Evolutionary conservation across 495 filamentous ascomycete species (phyloP).

Genomic region (Aspergillus saccharolyticus): DNA sequence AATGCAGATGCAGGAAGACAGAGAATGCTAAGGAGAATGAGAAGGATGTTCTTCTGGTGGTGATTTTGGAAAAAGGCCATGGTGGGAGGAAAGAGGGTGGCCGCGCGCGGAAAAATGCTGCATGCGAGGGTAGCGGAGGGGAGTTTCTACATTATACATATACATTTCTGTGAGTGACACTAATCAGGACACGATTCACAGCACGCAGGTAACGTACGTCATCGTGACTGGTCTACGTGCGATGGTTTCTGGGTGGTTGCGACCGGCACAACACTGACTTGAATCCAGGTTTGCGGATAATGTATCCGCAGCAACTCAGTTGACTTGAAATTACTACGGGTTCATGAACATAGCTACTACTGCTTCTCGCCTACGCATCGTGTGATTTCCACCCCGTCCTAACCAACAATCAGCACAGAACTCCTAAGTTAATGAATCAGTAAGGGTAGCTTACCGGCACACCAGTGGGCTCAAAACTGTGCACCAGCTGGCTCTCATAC

Average conservation of each 20-base stretch:
- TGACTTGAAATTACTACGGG: not conserved
- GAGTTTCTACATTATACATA: not conserved
- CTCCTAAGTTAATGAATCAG: no score
- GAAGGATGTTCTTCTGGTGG: not conserved
- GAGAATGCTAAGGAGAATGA: not conserved
- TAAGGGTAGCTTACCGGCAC: not conserved
- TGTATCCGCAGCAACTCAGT: not conserved
- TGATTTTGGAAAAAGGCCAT: not conserved
- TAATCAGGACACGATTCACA: not conserved
- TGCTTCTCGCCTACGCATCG: not conserved
- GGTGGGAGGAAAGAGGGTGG: not conserved
- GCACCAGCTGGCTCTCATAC: constrained; percentile 54
- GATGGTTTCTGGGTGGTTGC: not conserved
- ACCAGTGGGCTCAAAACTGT: constrained; percentile 19
- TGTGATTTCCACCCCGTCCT: not conserved
- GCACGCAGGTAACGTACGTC: not conserved
- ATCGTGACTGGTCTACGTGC: not conserved
- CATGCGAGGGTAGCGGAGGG: not conserved
- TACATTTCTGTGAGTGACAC: no score
- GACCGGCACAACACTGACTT: not conserved
- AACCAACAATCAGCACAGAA: not conserved
- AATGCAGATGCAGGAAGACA: not conserved
- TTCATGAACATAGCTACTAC: not conserved
- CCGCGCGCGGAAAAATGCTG: not conserved
- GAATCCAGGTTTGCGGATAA: not conserved